These are phyloP conservation scores for Nothopassalora personata DNA, from an alignment of 2,329 filamentous ascomycete species.

Conservation along the genomic window DNA sequence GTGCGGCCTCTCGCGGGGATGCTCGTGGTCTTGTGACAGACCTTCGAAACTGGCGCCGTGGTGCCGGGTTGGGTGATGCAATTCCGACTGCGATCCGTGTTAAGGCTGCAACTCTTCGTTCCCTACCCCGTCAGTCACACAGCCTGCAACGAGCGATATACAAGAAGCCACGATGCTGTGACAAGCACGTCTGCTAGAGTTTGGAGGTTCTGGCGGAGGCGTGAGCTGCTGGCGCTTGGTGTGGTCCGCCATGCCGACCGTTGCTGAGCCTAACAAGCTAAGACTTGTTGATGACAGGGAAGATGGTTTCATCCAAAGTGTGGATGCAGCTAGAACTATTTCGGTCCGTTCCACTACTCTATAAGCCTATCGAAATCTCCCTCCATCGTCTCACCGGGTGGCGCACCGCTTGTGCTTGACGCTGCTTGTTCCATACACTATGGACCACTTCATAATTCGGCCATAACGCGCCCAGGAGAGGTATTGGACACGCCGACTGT, in stretches of 20 bases:
- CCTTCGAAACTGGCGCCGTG: neutral
- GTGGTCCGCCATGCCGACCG: neutral
- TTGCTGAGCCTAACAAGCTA: neutral
- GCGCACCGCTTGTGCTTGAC: neutral
- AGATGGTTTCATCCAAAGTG: neutral
- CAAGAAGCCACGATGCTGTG: no score
- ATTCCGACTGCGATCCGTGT: neutral
- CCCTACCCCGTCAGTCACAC: neutral
- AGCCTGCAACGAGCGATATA: neutral
- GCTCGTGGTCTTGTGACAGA: constrained; percentile 2
- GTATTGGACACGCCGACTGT: neutral
- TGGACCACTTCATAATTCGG: neutral
- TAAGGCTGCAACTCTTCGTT: neutral
- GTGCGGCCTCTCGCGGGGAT: neutral
- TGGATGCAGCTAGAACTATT: neutral
- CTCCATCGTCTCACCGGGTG: neutral
- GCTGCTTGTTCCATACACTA: neutral
- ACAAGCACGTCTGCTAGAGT: no score
- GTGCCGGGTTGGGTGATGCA: neutral
- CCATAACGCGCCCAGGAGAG: neutral
- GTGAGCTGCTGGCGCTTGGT: neutral
- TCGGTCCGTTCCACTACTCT: neutral
- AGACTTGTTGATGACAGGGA: neutral
- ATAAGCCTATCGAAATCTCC: neutral
- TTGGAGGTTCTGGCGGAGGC: neutral